phyloP scores from a whole-genome alignment of 2,329 filamentous ascomycete species.

The Xylariaceae sp. region DNA sequence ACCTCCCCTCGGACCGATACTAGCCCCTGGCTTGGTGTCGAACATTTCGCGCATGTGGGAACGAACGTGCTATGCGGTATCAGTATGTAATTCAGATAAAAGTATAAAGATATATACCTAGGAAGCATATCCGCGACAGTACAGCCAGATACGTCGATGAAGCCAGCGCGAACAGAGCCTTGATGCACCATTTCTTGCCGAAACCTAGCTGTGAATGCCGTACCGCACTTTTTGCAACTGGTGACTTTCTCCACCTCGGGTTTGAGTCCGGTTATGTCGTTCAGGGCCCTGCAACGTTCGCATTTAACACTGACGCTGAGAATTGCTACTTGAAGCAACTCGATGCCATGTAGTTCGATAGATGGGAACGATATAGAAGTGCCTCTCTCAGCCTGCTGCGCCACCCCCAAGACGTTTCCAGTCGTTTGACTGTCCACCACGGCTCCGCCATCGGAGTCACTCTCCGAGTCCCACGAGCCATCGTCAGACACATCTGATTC shows the following conservation, averaged over 20 bases:
- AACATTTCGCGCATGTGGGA: slow-evolving; percentile 78
- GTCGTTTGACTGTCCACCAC: slow-evolving; percentile 37
- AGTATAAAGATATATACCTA: slow-evolving; percentile 46
- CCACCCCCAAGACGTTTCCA: slow-evolving; percentile 33
- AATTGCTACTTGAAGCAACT: slow-evolving; percentile 69
- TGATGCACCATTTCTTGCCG: slow-evolving; percentile 72
- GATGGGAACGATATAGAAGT: slow-evolving; percentile 80
- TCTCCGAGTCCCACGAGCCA: slow-evolving; percentile 51
- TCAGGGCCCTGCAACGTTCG: slow-evolving; percentile 73
- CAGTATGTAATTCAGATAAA: background rate
- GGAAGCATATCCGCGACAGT: slow-evolving; percentile 76
- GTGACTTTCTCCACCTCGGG: slow-evolving; percentile 54
- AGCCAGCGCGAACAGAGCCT: slow-evolving; percentile 74
- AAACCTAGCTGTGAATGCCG: slow-evolving; percentile 56
- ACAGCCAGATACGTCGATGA: slow-evolving; percentile 76
- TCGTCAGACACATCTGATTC: slow-evolving; percentile 46
- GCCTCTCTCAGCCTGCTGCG: slow-evolving; percentile 61
- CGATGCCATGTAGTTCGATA: slow-evolving; percentile 75
- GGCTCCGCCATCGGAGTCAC: slow-evolving; percentile 51
- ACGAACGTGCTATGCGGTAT: slow-evolving; percentile 65
- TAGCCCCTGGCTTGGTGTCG: slow-evolving; percentile 68
- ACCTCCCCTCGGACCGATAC: slow-evolving; percentile 74
- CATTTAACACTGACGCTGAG: slow-evolving; percentile 76
- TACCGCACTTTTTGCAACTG: slow-evolving; percentile 63
- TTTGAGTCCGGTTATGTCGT: slow-evolving; percentile 69